phyloP scores from a whole-genome alignment of 164 flowering plant genomes.

The grape (Vitis vinifera) region ASM3070453v1 NC_081822.1:32875501-32876000 shows the following conservation, averaged over 20 bases:
- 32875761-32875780: conserved; percentile 39
- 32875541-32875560: conserved; percentile 73
- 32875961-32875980: too few relatives aligned
- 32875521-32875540: conserved; percentile 75
- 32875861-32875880: too few relatives aligned
- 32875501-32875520: conserved; percentile 95
- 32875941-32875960: too few relatives aligned
- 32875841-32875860: too few relatives aligned
- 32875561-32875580: conserved; percentile 90
- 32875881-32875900: too few relatives aligned
- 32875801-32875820: too few relatives aligned
- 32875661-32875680: background rate
- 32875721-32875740: conserved; percentile 71
- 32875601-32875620: background rate
- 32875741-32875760: conserved; percentile 67
- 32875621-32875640: background rate
- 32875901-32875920: too few relatives aligned
- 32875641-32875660: background rate
- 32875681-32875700: background rate
- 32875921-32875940: too few relatives aligned
- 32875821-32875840: too few relatives aligned
- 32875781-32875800: background rate
- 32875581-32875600: background rate
- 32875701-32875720: background rate
- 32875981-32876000: too few relatives aligned